Base-by-base conservation (phyloP, 495 filamentous ascomycete genomes). In the Penicillium chermesinum region DNA sequence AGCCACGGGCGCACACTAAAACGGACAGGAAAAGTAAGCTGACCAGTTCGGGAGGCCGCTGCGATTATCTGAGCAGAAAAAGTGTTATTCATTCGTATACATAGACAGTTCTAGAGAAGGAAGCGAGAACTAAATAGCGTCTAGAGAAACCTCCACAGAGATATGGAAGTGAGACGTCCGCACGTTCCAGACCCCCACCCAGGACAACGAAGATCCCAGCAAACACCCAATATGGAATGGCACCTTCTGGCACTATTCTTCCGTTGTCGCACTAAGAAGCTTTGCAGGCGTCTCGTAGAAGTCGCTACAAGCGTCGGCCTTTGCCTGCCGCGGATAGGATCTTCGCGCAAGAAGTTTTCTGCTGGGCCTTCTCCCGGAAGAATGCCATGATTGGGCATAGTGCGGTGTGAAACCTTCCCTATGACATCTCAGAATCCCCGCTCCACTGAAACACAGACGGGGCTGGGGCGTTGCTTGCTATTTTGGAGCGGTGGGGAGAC, bases 331-430 rank as follows among this genome's bases (percentile, higher is more conserved):
- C 9, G 47, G 46, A 36, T 49, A 21, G 38, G 47, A 49, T 49
- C 39, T 21, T 43, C 47, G 18, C 12, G 39, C 18, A 15, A 33
- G 18, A 15, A 41, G 38, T n/a, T 37, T n/a, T n/a, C n/a, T n/a
- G n/a, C n/a, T n/a, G n/a, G n/a, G n/a, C n/a, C n/a, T n/a, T n/a
- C n/a, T n/a, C n/a, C n/a, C 27, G 30, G 18, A 3, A 33, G 14
- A 14, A 8, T n/a, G n/a, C n/a, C n/a, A n/a, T n/a, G n/a, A n/a
- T 44, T 17, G 16, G 32, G 16, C 35, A 8, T 32, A 30, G 22
- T 34, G 14, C 32, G 22, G 45, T 33, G 54, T 57, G 54, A 57
- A 57, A 57, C 50, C 46, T 18, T 45, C 53, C 54, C 54, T 57
- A 53, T 57, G 18, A 10, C 10, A 30, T 30, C 10, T 4, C 4